These are phyloP conservation scores for Mycena vulgaris DNA, from an alignment of 768 basidiomycete genomes.

Conservation along the genomic window DNA sequence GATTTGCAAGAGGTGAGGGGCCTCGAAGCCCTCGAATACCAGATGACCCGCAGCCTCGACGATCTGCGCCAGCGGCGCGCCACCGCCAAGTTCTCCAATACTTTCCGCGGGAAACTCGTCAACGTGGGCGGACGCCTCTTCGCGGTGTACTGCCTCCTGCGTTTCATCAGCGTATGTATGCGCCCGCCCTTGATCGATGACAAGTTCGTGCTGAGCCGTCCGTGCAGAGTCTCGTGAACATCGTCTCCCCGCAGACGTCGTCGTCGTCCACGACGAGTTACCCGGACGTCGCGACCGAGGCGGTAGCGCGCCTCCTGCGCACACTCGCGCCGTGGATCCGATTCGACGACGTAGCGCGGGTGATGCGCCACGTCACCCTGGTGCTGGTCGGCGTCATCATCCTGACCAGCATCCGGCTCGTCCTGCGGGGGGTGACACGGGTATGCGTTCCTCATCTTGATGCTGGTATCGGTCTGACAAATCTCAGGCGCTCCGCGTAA, in stretches of 20 bases:
- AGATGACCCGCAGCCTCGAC: slow-evolving; percentile 74
- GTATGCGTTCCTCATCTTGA: slow-evolving; percentile 46
- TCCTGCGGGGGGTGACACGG: slow-evolving; percentile 77
- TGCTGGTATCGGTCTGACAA: background rate
- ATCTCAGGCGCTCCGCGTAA: slow-evolving; percentile 70
- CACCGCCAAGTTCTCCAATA: slow-evolving; percentile 64
- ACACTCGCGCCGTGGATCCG: slow-evolving; percentile 34
- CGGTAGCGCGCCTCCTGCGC: slow-evolving; percentile 11
- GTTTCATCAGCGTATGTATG: slow-evolving; percentile 71
- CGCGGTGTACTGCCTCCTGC: slow-evolving; percentile 76
- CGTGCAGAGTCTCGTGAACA: slow-evolving; percentile 65
- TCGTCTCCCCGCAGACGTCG: slow-evolving; percentile 62
- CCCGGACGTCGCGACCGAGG: slow-evolving; percentile 48
- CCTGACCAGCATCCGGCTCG: slow-evolving; percentile 77
- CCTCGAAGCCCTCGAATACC: slow-evolving; percentile 75
- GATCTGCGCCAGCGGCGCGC: slow-evolving; percentile 65
- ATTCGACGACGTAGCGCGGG: slow-evolving; percentile 54
- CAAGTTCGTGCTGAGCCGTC: background rate
- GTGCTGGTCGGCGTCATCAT: slow-evolving; percentile 84
- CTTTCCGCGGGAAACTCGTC: slow-evolving; percentile 68
- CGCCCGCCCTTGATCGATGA: background rate
- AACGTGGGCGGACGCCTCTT: slow-evolving; percentile 67
- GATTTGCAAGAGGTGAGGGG: slow-evolving; percentile 74
- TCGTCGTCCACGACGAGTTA: slow-evolving; percentile 54
- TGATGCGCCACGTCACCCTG: slow-evolving; percentile 71